Base-by-base conservation (phyloP, 129 eudicot genomes). In the Ambrosia trifida region DNA sequence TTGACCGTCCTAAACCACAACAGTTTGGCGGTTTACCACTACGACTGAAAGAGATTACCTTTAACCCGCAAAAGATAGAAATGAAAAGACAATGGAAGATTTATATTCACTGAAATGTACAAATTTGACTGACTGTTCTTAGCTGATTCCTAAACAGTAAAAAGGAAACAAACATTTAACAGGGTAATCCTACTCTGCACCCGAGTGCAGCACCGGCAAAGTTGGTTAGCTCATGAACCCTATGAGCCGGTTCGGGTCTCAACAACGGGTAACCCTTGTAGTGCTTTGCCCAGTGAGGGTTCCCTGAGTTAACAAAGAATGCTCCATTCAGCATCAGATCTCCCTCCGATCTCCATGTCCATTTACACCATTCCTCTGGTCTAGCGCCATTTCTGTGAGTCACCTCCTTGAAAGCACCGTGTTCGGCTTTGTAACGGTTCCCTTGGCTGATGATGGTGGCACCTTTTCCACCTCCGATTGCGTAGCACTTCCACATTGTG, bases 361-460 rank as follows among this genome's bases (percentile, higher is more conserved):
- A 92, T 9, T 64, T 36, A 68, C 9, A 69, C 98, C 98, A 92
- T 19, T 62, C 91, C 5, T 80, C 20, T 62, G 78, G 79, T 0
- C 75, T 66, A 0, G 84, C 79, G 19, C 78, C 40, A 20, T 85
- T 83, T 76, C 97, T 84, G 70, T 88, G 79, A 4, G 97, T 88
- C 57, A 91, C 81, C 82, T 90, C 80, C 74, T 92, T 92, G 30
- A 79, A 75, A 4, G 33, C 69, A 11, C 83, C 70, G 11, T 81
- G 72, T n/a, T 91, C 95, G 2, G 98, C 96, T n/a, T 85, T 79
- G 85, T 66, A 92, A 11, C 98, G 83, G 81, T 92, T 92, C 30
- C 98, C 98, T 75, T 92, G 96, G 83, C 96, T 87, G 19, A 92
- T 83, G 44, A 93, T 87, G 45, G 98, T 92, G 14, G 98, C 91